These are phyloP conservation scores for Stenogyne calaminthoides DNA, from an alignment of 305 asterid species.

Conservation along the genomic window DNA sequence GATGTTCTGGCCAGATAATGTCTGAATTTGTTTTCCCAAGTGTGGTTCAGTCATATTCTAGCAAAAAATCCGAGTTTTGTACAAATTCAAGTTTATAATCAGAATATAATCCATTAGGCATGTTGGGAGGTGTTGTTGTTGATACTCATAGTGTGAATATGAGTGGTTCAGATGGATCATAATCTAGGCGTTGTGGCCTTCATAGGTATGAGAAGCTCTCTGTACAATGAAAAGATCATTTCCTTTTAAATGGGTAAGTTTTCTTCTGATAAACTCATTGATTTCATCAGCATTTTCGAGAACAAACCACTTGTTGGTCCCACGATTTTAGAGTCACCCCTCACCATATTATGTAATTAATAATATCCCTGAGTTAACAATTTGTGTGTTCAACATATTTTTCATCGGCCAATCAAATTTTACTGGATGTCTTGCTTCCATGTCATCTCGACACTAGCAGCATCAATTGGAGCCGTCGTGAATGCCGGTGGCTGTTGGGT, in stretches of 20 bases:
- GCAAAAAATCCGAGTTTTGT: not conserved
- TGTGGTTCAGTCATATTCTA: constrained; percentile 12
- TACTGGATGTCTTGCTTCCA: too few relatives aligned
- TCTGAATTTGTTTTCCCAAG: constrained; percentile 37
- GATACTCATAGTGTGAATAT: not conserved
- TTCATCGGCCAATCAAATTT: too few relatives aligned
- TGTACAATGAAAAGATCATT: not conserved
- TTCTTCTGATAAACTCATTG: not conserved
- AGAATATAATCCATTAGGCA: constrained; percentile 5
- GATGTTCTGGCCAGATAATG: constrained; percentile 98
- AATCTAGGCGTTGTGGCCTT: not conserved
- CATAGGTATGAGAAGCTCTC: not conserved
- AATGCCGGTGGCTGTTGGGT: too few relatives aligned
- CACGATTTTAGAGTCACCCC: too few relatives aligned
- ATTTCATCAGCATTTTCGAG: not conserved
- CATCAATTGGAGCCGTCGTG: too few relatives aligned
- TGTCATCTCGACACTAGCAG: too few relatives aligned
- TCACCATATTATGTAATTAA: too few relatives aligned
- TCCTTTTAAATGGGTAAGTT: not conserved
- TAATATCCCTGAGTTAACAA: too few relatives aligned
- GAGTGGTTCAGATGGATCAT: constrained; percentile 2
- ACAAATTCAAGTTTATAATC: not conserved
- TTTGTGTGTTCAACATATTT: too few relatives aligned
- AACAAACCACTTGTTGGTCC: too few relatives aligned
- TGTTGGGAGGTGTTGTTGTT: not conserved